Base-by-base conservation (phyloP, 176 grass and related monocot genomes). In the Thalia dealbata region DNA sequence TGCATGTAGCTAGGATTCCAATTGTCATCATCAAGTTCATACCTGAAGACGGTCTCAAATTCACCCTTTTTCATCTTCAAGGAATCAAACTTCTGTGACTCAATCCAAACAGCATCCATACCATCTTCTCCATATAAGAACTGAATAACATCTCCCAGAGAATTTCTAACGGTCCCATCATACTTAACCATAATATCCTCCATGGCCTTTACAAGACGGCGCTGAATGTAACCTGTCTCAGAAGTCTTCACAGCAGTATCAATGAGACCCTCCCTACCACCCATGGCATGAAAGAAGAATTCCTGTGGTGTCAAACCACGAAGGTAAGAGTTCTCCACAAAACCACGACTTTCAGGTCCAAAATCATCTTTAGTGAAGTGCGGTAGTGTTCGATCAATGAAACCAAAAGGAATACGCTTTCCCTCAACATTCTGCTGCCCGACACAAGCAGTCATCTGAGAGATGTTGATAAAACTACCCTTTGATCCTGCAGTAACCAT, bases 101-200 rank as follows among this genome's bases (percentile, higher is more conserved):
- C 95, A 60, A 97, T 97, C 95, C 95, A 97, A 72, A 97, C 95
- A 56, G 90, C 83, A 84, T 97, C 95, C 95, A 97, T 97, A 61
- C 90, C 95, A 92, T 97, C 95, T 71, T 97, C 95, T 71, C 95
- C 95, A 75, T 97, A 97, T 52, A 97, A 79, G 70, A 97, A 97
- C 71, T 97, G 95, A 73, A 97, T 97, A 52, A 91, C 90, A 79
- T 97, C 95, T 16, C 95, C 95, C 10, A 97, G 66, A n/a, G 95
- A 97, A 64, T 97, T 97, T 77, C 95, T 86, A 29, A 97, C 95
- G 46, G 95, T 97, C 15, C 90, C 90, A 75, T 97, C 95, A 77
- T 97, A 97, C 73, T 97, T 97, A 12, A 97, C 95, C 90, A 97
- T 97, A 9, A 97, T 97, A 79, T 97, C 95, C 74, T 97, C 95